Base-by-base conservation (phyloP, 805 yeast genomes). In the Ogataea nonfermentans region DNA sequence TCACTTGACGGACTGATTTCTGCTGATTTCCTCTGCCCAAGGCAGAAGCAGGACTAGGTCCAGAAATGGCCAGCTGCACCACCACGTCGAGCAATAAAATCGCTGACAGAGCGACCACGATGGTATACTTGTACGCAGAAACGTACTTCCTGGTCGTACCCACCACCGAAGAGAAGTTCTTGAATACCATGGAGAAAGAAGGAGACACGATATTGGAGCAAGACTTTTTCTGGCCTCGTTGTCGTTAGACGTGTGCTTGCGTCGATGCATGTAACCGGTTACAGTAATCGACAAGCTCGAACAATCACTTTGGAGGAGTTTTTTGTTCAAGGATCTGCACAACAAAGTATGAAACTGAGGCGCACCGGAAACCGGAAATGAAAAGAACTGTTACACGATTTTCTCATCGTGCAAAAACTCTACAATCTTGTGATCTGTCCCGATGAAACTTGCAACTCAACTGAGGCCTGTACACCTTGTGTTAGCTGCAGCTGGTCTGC, bases 401-500 rank as follows among this genome's bases (percentile, higher is more conserved):
- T 6, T 11, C 19, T 12, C 31, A 28, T 20, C 15, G 8, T 14
- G 32, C 23, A 16, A 16, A 29, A 14, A 19, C 17, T 16, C n/a
- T 7, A 16, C 5, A 10, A 9, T 5, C 17, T 20, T 24, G 22
- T 26, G 9, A 15, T 13, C 32, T 19, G 5, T 19, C 22, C 5
- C 22, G 8, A 35, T 32, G 40, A 35, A 35, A 22, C 16, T 25
- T 6, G 32, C 31, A 10, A 24, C 35, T 8, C 8, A 33, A 1
- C 9, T 44, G 24, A 38, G 35, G 16, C 35, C 41, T 9, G 28
- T 31, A 9, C 47, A 46, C 19, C 23, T 46, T 19, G 27, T 36
- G 13, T 9, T 35, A 12, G 35, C 39, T 9, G 49, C 41, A 13
- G 39, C 34, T 20, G 46, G 34, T 5, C 37, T 41, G 28, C 26